Evolutionary conservation across 306 rosid genomes (phyloP).

Genomic region (Dalbergia oliveri): DNA sequence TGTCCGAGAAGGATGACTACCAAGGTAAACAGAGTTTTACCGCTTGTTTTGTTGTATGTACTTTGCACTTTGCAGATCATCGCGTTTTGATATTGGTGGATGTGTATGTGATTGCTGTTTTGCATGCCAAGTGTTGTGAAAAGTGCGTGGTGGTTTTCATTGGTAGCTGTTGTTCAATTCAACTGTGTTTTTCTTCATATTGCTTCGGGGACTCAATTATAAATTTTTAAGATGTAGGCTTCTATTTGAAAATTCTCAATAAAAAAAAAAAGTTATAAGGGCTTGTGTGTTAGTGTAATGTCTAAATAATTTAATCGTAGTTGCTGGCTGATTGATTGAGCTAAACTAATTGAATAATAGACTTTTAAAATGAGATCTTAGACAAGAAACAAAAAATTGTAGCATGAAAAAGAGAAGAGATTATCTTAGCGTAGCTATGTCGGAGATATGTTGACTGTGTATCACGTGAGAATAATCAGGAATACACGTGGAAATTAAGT

Average conservation of each 20-base stretch:
- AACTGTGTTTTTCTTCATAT: neutral
- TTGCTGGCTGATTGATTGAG: neutral
- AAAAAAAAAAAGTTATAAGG: neutral
- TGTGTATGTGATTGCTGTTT: constrained; percentile 8
- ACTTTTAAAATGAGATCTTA: neutral
- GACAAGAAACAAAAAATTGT: neutral
- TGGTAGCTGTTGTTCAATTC: neutral
- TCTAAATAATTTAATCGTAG: neutral
- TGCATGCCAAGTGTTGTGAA: neutral
- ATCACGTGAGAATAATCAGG: neutral
- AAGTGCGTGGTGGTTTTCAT: neutral
- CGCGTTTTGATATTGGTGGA: neutral
- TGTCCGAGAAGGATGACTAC: constrained; percentile 76
- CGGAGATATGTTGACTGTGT: constrained; percentile 18
- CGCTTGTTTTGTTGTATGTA: neutral
- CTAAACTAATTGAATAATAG: neutral
- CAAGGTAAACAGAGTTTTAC: constrained; percentile 52
- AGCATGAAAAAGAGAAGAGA: neutral
- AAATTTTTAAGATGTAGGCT: neutral
- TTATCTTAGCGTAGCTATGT: neutral
- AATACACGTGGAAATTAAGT: neutral
- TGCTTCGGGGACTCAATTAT: neutral
- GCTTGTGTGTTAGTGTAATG: neutral
- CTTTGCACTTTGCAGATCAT: neutral
- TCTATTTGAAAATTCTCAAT: neutral